Percentiles rank a stretch among this genome's conserved stretches.
Conservation (phyloP, 1,284 basidiomycete genomes). For the Ustanciosporium gigantosporum region DNA sequence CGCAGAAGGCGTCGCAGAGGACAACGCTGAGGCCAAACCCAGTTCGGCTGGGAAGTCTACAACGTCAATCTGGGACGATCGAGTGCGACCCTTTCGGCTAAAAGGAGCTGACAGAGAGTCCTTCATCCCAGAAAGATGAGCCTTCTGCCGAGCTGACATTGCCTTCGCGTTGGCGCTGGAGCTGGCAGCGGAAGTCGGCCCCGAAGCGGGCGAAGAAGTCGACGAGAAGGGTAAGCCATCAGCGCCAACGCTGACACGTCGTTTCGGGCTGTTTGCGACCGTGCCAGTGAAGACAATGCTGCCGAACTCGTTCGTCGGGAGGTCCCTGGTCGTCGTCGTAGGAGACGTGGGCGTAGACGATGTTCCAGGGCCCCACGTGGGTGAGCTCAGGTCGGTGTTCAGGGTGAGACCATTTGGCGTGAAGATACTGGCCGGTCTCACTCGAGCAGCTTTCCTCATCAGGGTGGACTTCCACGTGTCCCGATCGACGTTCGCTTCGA, state of each 20-base stretch:
- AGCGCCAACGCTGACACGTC: conserved; percentile 4
- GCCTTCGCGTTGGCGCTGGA: conserved; percentile 15
- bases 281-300: conserved; percentile 8
- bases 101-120: conserved; percentile 35
- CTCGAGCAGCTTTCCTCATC: conserved; percentile 30
- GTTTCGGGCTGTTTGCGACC: conserved; percentile 10
- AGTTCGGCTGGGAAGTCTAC: conserved; percentile 9
- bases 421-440: conserved; percentile 30
- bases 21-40: conserved; percentile 3
- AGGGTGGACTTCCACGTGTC: conserved; percentile 36
- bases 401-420: conserved; percentile 18
- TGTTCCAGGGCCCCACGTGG: conserved; percentile 18
- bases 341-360: conserved; percentile 33
- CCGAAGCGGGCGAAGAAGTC: conserved; percentile 24
- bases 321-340: conserved; percentile 6
- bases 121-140: conserved; percentile 28
- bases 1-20: conserved; percentile 13
- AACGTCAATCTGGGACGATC: conserved; percentile 16
- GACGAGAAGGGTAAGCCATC: conserved; percentile 9
- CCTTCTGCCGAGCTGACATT: conserved; percentile 10
- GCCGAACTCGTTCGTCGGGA: conserved; percentile 28
- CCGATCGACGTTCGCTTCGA: conserved; percentile 11
- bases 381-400: conserved; percentile 16
- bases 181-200: conserved; percentile 14
- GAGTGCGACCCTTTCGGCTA: conserved; percentile 13